Evolutionary conservation across 2,329 filamentous ascomycete species (phyloP).

Genomic region (Rosellinia necatrix): DNA sequence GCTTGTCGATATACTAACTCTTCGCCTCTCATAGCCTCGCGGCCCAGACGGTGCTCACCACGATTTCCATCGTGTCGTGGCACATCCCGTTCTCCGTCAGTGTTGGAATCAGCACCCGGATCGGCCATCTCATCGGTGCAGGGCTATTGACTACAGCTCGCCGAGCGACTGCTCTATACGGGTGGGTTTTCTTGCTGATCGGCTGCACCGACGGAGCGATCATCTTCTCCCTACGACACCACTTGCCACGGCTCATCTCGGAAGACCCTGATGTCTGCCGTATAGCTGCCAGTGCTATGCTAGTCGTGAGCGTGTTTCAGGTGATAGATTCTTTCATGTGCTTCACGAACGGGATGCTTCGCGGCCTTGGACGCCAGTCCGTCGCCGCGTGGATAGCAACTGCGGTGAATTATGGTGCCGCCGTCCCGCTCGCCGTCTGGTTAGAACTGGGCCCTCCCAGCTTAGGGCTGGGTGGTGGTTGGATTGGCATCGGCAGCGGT

Average conservation of each 20-base stretch:
- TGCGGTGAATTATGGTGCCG: conserved; percentile 44
- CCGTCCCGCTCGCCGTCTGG: conserved; percentile 47
- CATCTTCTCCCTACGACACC: conserved; percentile 40
- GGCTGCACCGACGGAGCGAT: conserved; percentile 43
- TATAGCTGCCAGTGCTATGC: conserved; percentile 40
- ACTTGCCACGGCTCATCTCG: conserved; percentile 41
- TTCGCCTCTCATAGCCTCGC: conserved; percentile 38
- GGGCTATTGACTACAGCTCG: conserved; percentile 41
- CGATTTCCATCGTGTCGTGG: conserved; percentile 48
- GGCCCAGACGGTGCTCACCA: conserved; percentile 48
- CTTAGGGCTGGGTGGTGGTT: conserved; percentile 42
- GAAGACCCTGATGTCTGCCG: conserved; percentile 39
- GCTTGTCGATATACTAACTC: neutral
- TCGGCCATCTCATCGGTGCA: conserved; percentile 49
- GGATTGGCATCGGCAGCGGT: conserved; percentile 43
- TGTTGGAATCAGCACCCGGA: conserved; percentile 48
- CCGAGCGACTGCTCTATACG: conserved; percentile 41
- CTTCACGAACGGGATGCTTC: conserved; percentile 46
- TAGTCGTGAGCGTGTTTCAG: conserved; percentile 42
- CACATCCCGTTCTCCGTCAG: conserved; percentile 50
- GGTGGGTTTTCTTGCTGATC: conserved; percentile 40
- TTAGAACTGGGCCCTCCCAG: conserved; percentile 42
- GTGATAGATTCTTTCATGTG: conserved; percentile 43
- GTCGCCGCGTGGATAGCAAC: conserved; percentile 45
- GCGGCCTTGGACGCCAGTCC: conserved; percentile 46